Evolutionary conservation across 805 yeast genomes (phyloP).

Genomic region (Maudiozyma barnettii): DNA sequence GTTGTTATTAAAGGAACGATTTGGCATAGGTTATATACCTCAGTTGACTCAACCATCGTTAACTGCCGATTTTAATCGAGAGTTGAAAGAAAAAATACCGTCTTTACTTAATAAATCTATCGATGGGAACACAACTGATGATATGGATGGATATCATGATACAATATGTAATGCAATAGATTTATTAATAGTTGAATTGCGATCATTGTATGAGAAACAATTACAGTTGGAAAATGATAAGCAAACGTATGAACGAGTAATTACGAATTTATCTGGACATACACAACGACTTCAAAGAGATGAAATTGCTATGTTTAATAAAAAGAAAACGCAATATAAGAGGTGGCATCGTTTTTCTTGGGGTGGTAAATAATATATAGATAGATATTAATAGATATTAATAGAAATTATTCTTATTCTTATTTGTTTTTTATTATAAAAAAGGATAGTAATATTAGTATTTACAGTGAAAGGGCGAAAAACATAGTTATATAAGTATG

Average conservation of each 20-base stretch:
- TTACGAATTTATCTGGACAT: constrained; percentile 83
- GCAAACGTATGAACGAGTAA: constrained; percentile 72
- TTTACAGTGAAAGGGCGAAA: too few relatives aligned
- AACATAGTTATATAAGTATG: too few relatives aligned
- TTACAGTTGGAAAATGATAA: constrained; percentile 51
- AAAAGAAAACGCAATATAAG: constrained; percentile 21
- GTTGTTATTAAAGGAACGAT: constrained; percentile 13
- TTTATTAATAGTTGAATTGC: constrained; percentile 23
- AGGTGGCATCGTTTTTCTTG: constrained; percentile 10
- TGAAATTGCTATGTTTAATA: constrained; percentile 31
- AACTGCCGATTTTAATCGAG: constrained; percentile 9
- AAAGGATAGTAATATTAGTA: background rate
- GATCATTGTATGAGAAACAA: constrained; percentile 32
- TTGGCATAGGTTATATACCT: constrained; percentile 13
- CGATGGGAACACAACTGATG: too few relatives aligned
- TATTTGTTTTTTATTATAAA: background rate
- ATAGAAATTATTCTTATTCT: background rate
- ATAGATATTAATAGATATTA: background rate
- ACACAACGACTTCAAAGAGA: constrained; percentile 67
- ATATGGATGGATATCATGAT: constrained; percentile 19
- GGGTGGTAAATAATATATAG: constrained; percentile 1
- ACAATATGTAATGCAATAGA: constrained; percentile 21
- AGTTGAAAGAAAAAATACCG: constrained; percentile 15
- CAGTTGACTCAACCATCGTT: constrained; percentile 11
- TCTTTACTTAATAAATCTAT: constrained; percentile 8